Conservation (phyloP, 345 rosid genomes). For the Litchi chinensis region DNA sequence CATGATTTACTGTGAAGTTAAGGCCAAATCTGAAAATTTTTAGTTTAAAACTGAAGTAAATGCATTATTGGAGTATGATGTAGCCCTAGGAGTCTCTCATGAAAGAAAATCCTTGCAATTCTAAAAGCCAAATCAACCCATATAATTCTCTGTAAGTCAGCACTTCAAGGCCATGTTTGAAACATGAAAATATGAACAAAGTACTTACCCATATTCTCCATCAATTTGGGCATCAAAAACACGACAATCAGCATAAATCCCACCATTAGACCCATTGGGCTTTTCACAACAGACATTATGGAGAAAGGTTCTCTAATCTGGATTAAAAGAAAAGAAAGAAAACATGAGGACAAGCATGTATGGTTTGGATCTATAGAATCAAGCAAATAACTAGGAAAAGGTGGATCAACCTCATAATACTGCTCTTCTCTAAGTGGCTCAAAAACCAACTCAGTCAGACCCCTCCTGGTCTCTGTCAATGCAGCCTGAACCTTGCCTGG, state of each 20-base stretch:
- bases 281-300: constrained; percentile 76
- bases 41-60: not conserved
- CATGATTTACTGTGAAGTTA: not conserved
- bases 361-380: not conserved
- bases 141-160: not conserved
- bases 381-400: constrained; percentile 8
- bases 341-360: constrained; percentile 25
- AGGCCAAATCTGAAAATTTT: not conserved
- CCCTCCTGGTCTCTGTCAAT: constrained; percentile 86
- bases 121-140: not conserved
- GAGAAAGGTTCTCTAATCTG: constrained; percentile 95
- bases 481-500: constrained; percentile 95
- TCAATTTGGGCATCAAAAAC: constrained; percentile 92
- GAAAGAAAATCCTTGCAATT: not conserved
- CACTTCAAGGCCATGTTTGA: constrained; percentile 3
- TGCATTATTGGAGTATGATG: not conserved
- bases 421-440: constrained; percentile 85
- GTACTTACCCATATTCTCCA: constrained; percentile 89
- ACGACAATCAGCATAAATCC: constrained; percentile 93
- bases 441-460: constrained; percentile 78
- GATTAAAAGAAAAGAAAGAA: constrained; percentile 13
- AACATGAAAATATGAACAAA: constrained; percentile 14
- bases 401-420: constrained; percentile 74
- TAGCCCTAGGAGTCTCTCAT: not conserved
- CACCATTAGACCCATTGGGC: constrained; percentile 99